A percentile compares a stretch with the other conserved stretches of the same genome.
These are phyloP conservation scores for Cymbopogon flexuosus DNA, from an alignment of 202 grass and related monocot genomes.

Conservation along the genomic window DNA sequence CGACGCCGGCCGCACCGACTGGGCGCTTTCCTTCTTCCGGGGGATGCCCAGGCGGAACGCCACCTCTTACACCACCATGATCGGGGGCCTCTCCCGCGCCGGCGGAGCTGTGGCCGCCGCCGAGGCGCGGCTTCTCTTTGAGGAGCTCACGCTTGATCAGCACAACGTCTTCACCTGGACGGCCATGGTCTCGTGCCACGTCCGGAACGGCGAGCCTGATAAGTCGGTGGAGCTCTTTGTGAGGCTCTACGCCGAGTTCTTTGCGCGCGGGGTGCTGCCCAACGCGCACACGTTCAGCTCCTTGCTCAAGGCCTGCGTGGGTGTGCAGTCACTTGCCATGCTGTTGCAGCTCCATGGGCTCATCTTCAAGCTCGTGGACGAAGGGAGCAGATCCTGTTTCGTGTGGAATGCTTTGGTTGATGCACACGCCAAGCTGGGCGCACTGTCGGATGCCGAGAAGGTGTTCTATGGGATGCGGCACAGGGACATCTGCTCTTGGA, in stretches of 20 bases:
- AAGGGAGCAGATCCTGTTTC: slow-evolving; percentile 27
- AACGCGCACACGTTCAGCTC: slow-evolving; percentile 49
- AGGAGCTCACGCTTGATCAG: slow-evolving; percentile 22
- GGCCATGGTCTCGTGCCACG: slow-evolving; percentile 50
- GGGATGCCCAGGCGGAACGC: slow-evolving; percentile 50
- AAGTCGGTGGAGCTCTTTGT: slow-evolving; percentile 36
- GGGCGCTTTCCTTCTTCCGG: slow-evolving; percentile 49
- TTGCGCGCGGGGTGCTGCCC: slow-evolving; percentile 21
- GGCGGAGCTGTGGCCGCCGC: not conserved
- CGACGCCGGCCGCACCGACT: slow-evolving; percentile 29
- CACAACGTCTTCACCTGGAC: slow-evolving; percentile 61
- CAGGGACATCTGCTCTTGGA: slow-evolving; percentile 51
- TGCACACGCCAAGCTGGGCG: slow-evolving; percentile 45
- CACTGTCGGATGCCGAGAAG: slow-evolving; percentile 42
- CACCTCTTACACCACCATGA: slow-evolving; percentile 61
- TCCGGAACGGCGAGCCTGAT: slow-evolving; percentile 34
- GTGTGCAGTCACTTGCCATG: slow-evolving; percentile 31
- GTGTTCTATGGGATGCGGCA: slow-evolving; percentile 42
- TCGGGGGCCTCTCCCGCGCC: slow-evolving; percentile 35
- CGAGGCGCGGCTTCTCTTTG: slow-evolving; percentile 38
- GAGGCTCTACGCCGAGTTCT: slow-evolving; percentile 39
- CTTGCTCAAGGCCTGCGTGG: slow-evolving; percentile 55
- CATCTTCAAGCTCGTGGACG: slow-evolving; percentile 44
- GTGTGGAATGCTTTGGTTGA: slow-evolving; percentile 58
- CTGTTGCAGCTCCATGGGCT: slow-evolving; percentile 36